Conservation (phyloP, 441 rosid species). For the Mallotus repandus region DNA sequence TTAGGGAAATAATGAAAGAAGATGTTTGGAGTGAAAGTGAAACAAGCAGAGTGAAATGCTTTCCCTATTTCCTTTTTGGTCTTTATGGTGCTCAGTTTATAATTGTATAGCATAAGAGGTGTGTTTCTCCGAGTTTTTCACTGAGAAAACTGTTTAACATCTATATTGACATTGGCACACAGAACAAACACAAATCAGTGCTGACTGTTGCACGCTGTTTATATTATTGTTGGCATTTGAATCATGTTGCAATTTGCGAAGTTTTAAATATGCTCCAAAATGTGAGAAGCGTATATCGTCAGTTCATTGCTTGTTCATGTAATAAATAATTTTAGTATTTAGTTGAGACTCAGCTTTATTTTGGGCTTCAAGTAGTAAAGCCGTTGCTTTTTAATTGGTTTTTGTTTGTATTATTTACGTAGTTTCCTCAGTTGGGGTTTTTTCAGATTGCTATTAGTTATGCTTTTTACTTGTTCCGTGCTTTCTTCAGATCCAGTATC, state of each 20-base stretch:
- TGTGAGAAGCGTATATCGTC: too few relatives aligned
- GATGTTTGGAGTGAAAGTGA: not conserved
- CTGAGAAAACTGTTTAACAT: too few relatives aligned
- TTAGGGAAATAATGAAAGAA: not conserved
- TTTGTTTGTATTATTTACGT: not conserved
- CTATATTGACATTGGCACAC: too few relatives aligned
- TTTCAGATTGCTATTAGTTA: not conserved
- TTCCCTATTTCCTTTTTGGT: not conserved
- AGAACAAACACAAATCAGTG: too few relatives aligned
- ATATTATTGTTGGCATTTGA: too few relatives aligned
- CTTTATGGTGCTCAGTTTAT: not conserved
- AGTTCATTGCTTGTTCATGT: too few relatives aligned
- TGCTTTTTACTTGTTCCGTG: not conserved
- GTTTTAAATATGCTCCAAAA: too few relatives aligned
- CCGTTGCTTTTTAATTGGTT: not conserved
- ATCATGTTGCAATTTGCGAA: too few relatives aligned
- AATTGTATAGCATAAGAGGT: not conserved
- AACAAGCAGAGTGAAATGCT: not conserved
- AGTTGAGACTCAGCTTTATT: too few relatives aligned
- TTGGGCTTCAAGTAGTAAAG: not conserved
- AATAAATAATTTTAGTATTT: too few relatives aligned
- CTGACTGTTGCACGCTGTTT: too few relatives aligned
- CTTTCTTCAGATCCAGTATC: slow-evolving; percentile 71
- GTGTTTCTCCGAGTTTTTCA: not conserved
- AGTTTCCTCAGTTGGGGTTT: not conserved